Conservation (phyloP, 768 basidiomycete species). For the Macrolepiota dolichaula region DNA sequence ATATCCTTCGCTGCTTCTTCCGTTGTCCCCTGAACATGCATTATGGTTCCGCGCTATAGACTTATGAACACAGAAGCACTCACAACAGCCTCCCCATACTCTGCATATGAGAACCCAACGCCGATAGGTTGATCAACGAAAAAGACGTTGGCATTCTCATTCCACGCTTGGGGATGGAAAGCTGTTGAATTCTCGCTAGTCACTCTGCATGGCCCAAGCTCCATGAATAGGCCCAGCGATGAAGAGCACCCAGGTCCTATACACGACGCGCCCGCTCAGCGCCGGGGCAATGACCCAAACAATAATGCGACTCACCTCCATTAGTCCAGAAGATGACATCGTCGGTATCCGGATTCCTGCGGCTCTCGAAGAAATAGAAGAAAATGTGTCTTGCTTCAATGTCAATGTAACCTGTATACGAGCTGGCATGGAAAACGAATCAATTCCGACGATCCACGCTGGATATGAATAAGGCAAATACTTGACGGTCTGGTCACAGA, state of each 20-base stretch:
- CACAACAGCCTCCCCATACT: slow-evolving; percentile 58
- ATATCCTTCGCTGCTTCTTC: slow-evolving; percentile 70
- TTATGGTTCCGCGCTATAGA: not conserved
- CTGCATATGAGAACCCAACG: slow-evolving; percentile 61
- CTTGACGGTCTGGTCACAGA: slow-evolving; percentile 61
- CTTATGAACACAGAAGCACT: slow-evolving; percentile 16
- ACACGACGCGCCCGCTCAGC: not conserved
- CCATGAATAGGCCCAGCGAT: slow-evolving; percentile 2
- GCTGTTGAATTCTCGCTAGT: slow-evolving; percentile 44
- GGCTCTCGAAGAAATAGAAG: slow-evolving; percentile 78
- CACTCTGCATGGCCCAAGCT: slow-evolving; percentile 63
- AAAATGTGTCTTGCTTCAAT: slow-evolving; percentile 60
- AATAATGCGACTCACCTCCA: slow-evolving; percentile 29
- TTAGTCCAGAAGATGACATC: slow-evolving; percentile 60
- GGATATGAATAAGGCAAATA: slow-evolving; percentile 15
- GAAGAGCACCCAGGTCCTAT: slow-evolving; percentile 10
- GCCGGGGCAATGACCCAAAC: not conserved
- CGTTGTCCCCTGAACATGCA: slow-evolving; percentile 46
- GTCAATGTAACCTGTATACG: slow-evolving; percentile 69
- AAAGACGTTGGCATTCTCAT: slow-evolving; percentile 59
- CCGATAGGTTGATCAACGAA: slow-evolving; percentile 63
- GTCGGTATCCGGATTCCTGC: slow-evolving; percentile 55
- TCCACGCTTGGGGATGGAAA: slow-evolving; percentile 64
- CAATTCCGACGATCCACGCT: not conserved
- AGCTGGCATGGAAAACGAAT: slow-evolving; percentile 24